These are phyloP conservation scores for Suillus tomentosus DNA, from an alignment of 768 basidiomycete genomes.

Conservation along the genomic window DNA sequence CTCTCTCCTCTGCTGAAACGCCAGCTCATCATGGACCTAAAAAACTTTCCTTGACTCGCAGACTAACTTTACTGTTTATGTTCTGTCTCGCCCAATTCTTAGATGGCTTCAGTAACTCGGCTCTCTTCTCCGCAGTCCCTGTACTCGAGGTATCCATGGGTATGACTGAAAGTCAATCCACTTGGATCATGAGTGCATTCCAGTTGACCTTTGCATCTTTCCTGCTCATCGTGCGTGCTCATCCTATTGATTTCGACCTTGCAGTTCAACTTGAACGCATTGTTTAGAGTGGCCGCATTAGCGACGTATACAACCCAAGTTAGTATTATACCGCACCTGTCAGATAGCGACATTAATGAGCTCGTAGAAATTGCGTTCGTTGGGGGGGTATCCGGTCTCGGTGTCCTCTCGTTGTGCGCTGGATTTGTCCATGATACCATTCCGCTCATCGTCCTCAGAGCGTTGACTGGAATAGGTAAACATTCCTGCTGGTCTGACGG, in stretches of 20 bases:
- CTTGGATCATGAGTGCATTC: conserved; percentile 47
- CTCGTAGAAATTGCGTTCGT: conserved; percentile 44
- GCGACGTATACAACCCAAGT: conserved; percentile 46
- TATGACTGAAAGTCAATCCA: conserved; percentile 26
- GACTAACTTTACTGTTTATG: conserved; percentile 33
- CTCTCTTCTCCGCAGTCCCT: conserved; percentile 43
- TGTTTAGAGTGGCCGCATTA: conserved; percentile 40
- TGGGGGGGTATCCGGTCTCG: conserved; percentile 41
- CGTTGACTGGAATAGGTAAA: conserved; percentile 49
- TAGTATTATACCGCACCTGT: conserved; percentile 8
- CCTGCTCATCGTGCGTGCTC: conserved; percentile 34
- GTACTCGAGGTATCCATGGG: conserved; percentile 27
- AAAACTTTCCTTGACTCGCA: conserved; percentile 27
- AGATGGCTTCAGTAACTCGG: conserved; percentile 45
- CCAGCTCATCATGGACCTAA: conserved; percentile 9
- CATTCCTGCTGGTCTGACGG: background rate
- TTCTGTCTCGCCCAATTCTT: conserved; percentile 47
- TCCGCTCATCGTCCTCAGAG: conserved; percentile 51
- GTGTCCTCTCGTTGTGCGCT: conserved; percentile 44
- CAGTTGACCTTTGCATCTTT: conserved; percentile 46
- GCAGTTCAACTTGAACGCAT: background rate
- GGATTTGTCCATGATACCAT: conserved; percentile 51
- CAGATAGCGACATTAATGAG: background rate
- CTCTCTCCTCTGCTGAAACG: conserved; percentile 5
- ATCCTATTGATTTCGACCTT: background rate